Evolutionary conservation across 2,329 filamentous ascomycete genomes (phyloP).

Genomic region (Curvularia verruculosa): DNA sequence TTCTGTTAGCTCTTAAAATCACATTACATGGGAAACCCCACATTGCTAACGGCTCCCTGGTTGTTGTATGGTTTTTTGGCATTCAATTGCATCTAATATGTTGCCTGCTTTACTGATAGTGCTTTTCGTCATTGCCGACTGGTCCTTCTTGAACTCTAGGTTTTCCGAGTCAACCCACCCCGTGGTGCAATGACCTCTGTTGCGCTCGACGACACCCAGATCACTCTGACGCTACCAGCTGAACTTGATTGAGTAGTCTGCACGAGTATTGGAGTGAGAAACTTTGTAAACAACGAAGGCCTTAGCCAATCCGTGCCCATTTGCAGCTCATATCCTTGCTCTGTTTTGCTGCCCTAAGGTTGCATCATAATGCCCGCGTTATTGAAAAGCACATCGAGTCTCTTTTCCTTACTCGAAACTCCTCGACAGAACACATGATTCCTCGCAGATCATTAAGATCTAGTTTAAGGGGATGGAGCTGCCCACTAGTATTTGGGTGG

Average conservation of each 20-base stretch:
- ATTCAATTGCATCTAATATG: slow-evolving; percentile 34
- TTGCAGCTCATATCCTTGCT: slow-evolving; percentile 39
- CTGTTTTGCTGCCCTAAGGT: slow-evolving; percentile 29
- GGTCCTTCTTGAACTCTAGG: slow-evolving; percentile 22
- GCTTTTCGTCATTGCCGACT: slow-evolving; percentile 24
- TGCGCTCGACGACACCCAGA: slow-evolving; percentile 35
- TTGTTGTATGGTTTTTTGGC: slow-evolving; percentile 19
- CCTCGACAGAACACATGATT: slow-evolving; percentile 44
- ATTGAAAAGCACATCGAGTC: slow-evolving; percentile 52
- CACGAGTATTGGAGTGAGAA: slow-evolving; percentile 46
- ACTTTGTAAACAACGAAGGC: slow-evolving; percentile 50
- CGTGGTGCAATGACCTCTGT: slow-evolving; percentile 19
- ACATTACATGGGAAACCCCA: slow-evolving; percentile 2
- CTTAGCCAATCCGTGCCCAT: slow-evolving; percentile 52
- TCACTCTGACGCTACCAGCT: slow-evolving; percentile 41
- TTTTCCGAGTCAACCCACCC: slow-evolving; percentile 26
- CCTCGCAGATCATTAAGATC: slow-evolving; percentile 53
- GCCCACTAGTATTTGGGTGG: slow-evolving; percentile 30
- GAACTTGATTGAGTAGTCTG: slow-evolving; percentile 35
- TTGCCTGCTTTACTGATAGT: slow-evolving; percentile 37
- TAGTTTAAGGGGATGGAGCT: slow-evolving; percentile 34
- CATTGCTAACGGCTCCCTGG: slow-evolving; percentile 29
- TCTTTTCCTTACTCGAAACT: slow-evolving; percentile 48
- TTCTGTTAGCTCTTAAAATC: not conserved
- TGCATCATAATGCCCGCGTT: slow-evolving; percentile 46